Percentiles rank a stretch among this genome's conserved stretches.
Evolutionary conservation across 1,139 yeast species (phyloP).

Genomic region (Pneumocystis jirovecii): DNA sequence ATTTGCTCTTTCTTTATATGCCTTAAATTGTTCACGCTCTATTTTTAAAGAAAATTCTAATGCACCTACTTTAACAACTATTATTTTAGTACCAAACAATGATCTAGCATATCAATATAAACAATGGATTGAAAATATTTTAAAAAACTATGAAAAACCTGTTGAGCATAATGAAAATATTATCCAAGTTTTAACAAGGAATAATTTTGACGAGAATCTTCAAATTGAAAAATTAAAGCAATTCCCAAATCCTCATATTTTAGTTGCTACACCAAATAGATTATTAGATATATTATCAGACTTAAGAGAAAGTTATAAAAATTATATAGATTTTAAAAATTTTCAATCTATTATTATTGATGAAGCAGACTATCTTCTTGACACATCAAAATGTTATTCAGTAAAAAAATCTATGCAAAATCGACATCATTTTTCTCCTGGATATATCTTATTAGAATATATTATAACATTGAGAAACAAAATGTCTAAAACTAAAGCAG

Average conservation of each 20-base stretch:
- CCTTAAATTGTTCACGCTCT: neutral
- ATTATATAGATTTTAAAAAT: slow-evolving; percentile 1
- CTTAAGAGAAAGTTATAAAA: neutral
- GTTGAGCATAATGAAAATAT: neutral
- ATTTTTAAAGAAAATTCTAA: neutral
- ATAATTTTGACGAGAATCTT: neutral
- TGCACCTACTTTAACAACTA: neutral
- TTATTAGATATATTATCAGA: neutral
- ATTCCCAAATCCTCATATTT: slow-evolving; percentile 1
- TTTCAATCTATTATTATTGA: neutral
- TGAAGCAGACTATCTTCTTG: neutral
- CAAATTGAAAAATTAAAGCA: neutral
- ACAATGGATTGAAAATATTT: neutral
- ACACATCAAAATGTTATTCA: neutral
- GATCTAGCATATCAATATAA: slow-evolving; percentile 1
- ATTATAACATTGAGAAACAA: neutral
- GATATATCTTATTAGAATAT: neutral
- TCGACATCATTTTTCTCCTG: neutral
- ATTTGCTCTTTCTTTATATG: neutral
- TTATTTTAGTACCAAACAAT: neutral
- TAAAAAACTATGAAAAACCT: neutral
- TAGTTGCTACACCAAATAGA: slow-evolving; percentile 1
- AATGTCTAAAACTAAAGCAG: neutral
- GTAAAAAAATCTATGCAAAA: neutral
- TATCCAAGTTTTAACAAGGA: neutral